Conservation (phyloP, 1,139 yeast genomes). For the Kurtzmaniella natalensis region DNA sequence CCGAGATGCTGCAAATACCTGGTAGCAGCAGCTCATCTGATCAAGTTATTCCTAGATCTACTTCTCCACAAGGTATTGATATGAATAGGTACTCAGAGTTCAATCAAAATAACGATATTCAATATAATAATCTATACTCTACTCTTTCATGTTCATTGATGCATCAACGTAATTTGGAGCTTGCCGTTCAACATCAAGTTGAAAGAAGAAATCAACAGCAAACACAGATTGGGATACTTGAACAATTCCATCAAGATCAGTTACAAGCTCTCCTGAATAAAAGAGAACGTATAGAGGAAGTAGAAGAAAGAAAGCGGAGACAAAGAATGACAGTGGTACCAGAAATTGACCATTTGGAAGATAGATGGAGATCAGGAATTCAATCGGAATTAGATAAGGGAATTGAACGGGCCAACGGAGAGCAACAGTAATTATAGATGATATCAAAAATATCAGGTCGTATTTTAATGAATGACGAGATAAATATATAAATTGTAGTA, state of each 20-base stretch:
- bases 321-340: constrained; percentile 34
- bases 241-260: constrained; percentile 17
- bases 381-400: constrained; percentile 33
- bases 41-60: too few relatives aligned
- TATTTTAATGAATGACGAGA: too few relatives aligned
- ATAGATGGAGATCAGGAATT: constrained; percentile 39
- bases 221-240: background rate
- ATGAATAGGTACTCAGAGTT: constrained; percentile 25
- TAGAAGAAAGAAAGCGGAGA: constrained; percentile 25
- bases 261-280: constrained; percentile 21
- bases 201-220: constrained; percentile 9
- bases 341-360: constrained; percentile 29
- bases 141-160: constrained; percentile 28
- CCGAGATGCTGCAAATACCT: too few relatives aligned
- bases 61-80: constrained; percentile 23
- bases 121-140: constrained; percentile 24
- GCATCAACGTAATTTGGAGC: constrained; percentile 24
- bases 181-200: constrained; percentile 19
- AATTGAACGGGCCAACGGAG: constrained; percentile 20
- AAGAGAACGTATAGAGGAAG: constrained; percentile 26
- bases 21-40: too few relatives aligned
- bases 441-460: too few relatives aligned
- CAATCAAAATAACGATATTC: constrained; percentile 10
- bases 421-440: constrained; percentile 16
- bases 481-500: too few relatives aligned